phyloP scores from a whole-genome alignment of 495 filamentous ascomycete species.

The Copromyces sp. region DNA sequence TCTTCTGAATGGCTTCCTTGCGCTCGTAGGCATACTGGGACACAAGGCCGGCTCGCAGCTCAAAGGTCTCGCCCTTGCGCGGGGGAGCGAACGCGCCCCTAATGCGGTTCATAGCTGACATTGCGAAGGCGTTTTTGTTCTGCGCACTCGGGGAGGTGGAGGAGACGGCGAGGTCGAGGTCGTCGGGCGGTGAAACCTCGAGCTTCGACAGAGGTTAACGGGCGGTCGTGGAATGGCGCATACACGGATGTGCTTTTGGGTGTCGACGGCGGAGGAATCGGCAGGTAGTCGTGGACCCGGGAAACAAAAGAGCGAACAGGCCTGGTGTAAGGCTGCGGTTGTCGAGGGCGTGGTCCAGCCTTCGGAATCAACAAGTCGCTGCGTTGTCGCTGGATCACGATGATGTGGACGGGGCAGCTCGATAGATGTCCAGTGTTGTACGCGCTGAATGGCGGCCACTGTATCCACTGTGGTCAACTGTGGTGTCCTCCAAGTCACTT shows the following conservation, averaged over 20 bases:
- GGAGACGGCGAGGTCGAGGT: constrained; percentile 1
- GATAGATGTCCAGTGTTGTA: not conserved
- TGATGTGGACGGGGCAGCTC: not conserved
- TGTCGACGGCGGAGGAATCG: not conserved
- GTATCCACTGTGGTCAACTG: not conserved
- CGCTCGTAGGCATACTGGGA: constrained; percentile 99
- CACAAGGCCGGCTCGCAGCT: constrained; percentile 91
- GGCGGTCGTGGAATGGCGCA: not conserved
- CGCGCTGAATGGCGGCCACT: not conserved
- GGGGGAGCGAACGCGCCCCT: constrained; percentile 83
- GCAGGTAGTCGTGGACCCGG: not conserved
- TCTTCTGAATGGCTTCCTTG: constrained; percentile 98
- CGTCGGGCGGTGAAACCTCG: constrained; percentile 10
- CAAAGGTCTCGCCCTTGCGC: constrained; percentile 95
- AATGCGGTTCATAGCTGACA: constrained; percentile 93
- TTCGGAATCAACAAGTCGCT: not conserved
- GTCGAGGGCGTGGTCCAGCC: not conserved
- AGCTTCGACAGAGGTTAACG: not conserved
- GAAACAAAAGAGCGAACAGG: not conserved
- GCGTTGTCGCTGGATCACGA: not conserved
- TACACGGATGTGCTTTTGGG: not conserved
- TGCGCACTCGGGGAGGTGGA: not conserved
- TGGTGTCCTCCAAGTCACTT: not conserved
- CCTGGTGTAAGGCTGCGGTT: not conserved
- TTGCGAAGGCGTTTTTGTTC: constrained; percentile 7